Conservation (phyloP, 1,284 basidiomycete species). For the Rhizoctonia solani region DNA sequence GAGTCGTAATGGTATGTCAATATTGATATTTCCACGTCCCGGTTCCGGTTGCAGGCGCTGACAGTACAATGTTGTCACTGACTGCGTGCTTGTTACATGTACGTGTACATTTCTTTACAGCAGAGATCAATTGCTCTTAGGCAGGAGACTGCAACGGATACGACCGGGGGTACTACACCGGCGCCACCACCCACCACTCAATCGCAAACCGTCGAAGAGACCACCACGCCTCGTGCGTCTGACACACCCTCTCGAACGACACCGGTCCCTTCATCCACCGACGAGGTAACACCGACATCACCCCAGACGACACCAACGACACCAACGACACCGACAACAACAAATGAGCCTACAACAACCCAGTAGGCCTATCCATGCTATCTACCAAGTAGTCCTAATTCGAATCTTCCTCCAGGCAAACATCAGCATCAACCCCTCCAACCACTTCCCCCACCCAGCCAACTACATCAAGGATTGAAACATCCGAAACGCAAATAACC, state of each 20-base stretch:
- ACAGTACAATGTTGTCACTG: no score
- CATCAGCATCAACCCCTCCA: slow-evolving; percentile 13
- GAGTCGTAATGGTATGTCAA: no score
- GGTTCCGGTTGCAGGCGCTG: no score
- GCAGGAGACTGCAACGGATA: background rate
- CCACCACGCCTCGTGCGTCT: background rate
- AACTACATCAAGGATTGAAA: no score
- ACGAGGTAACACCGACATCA: no score
- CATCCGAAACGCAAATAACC: background rate
- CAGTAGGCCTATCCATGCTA: background rate
- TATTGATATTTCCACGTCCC: no score
- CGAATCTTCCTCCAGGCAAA: no score
- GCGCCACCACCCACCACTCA: background rate
- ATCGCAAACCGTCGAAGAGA: background rate
- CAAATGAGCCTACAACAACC: background rate
- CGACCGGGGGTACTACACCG: background rate
- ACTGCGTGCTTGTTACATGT: no score
- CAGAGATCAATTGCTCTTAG: background rate
- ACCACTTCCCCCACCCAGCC: background rate
- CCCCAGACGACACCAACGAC: background rate
- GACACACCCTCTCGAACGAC: slow-evolving; percentile 1
- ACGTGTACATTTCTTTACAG: no score
- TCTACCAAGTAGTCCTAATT: no score
- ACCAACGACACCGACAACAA: background rate
- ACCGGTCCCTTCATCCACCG: background rate